Base-by-base conservation (phyloP, 2,329 filamentous ascomycete species). In the Paecilomyces sp. region DNA sequence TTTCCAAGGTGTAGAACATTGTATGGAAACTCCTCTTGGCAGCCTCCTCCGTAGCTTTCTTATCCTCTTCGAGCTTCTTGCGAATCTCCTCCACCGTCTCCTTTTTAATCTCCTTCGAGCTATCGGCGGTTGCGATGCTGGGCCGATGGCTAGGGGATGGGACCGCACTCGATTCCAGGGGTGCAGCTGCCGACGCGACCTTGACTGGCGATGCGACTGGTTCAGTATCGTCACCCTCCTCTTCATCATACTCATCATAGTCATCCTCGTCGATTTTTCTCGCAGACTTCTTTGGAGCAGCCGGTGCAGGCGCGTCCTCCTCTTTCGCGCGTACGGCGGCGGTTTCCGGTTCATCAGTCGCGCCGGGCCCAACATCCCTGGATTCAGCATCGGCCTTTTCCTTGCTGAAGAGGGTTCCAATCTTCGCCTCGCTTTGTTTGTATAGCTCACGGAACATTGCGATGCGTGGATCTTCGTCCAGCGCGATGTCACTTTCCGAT, bases 1-100 rank as follows among this genome's bases (percentile, higher is more conserved):
- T 94, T 75, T 99, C 94, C 33, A 97, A 82, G 1, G 94, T 97
- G 74, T 96, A 93, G 75, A 97, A 96, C 65, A 96, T 83, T 9
- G 91, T 95, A 71, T 96, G 89, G 75, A 97, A 97, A 76, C 89
- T 94, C 68, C 87, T 85, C 77, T 92, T 92, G 52, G 91, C 94
- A 56, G 90, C 88, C 70, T 96, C 91, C 70, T 96, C 93, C 55
- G 90, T 92, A 31, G 90, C 91, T 73, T 88, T 92, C 72, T 94
- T 94, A 66, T 91, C 91, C 71, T 96, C 90, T 74, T 97, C 92
- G 64, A 97, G 78, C 74, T 92, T 91, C 77, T 96, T 96, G 70
- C 94, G 90, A 74, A 91, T 90, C 80, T 96, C 90, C 72, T 96
- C 92, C 7, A 88, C 87, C 25, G 87, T 84, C 73, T 91, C 85